Evolutionary conservation across 1,284 basidiomycete species (phyloP).

Genomic region (Ustilago crameri): DNA sequence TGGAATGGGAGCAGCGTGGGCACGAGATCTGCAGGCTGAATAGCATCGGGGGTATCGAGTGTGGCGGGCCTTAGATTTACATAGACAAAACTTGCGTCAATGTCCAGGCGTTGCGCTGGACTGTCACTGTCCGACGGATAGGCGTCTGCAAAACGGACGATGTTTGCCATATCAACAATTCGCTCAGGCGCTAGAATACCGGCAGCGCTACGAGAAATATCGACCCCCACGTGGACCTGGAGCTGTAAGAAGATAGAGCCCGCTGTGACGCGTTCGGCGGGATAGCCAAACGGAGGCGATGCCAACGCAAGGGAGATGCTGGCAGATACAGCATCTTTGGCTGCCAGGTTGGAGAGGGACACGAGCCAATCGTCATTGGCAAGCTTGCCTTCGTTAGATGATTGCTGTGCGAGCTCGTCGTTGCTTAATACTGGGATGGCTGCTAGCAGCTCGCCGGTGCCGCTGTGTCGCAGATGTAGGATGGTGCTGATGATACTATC

Average conservation of each 20-base stretch:
- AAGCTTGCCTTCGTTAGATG: slow-evolving; percentile 4
- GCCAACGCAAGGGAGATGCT: slow-evolving; percentile 5
- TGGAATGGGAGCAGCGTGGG: slow-evolving; percentile 63
- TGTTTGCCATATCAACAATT: slow-evolving; percentile 35
- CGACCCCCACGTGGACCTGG: slow-evolving; percentile 6
- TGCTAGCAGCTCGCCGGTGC: slow-evolving; percentile 4
- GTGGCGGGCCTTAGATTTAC: slow-evolving; percentile 37
- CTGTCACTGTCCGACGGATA: slow-evolving; percentile 2
- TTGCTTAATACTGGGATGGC: slow-evolving; percentile 19
- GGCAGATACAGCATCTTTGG: slow-evolving; percentile 4
- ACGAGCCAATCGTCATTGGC: slow-evolving; percentile 43
- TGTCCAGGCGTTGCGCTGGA: neutral
- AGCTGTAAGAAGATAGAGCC: slow-evolving; percentile 42
- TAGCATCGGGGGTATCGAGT: slow-evolving; percentile 12
- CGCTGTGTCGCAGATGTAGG: slow-evolving; percentile 7
- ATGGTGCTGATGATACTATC: slow-evolving; percentile 19
- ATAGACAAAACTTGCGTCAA: slow-evolving; percentile 54
- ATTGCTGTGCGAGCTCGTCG: neutral
- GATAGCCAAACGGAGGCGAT: slow-evolving; percentile 14
- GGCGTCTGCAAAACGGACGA: slow-evolving; percentile 37
- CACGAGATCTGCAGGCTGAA: slow-evolving; percentile 50
- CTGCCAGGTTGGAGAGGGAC: slow-evolving; percentile 5
- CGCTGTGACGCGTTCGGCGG: slow-evolving; percentile 13
- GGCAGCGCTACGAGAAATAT: slow-evolving; percentile 2
- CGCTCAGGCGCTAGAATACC: slow-evolving; percentile 5